These are phyloP conservation scores for Aegle marmelos DNA, from an alignment of 345 rosid genomes.

Conservation along the genomic window DNA sequence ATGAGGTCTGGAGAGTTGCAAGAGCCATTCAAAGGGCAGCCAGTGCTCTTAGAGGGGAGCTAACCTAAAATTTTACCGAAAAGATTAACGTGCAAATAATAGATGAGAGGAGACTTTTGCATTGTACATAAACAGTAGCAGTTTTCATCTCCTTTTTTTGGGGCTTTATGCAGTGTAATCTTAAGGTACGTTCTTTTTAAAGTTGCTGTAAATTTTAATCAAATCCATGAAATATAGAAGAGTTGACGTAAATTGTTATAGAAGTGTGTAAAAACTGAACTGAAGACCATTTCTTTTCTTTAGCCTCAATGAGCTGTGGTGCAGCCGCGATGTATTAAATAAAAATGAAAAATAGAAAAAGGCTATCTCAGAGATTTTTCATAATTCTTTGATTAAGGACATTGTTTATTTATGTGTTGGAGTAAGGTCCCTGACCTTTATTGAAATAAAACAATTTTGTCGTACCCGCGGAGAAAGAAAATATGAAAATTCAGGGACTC, in stretches of 20 bases:
- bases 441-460: no score
- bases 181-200: neutral
- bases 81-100: neutral
- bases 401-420: no score
- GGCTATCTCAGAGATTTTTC: no score
- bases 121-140: neutral
- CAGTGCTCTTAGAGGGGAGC: conserved; percentile 61
- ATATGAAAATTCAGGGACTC: no score
- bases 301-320: neutral
- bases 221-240: neutral
- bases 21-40: conserved; percentile 88
- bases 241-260: neutral
- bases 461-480: no score
- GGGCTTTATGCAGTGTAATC: neutral
- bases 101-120: neutral
- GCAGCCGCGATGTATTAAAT: no score
- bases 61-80: conserved; percentile 22
- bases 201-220: neutral
- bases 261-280: neutral
- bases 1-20: conserved; percentile 86
- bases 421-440: no score
- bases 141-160: neutral
- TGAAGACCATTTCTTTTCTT: neutral
- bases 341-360: neutral
- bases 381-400: no score